Evolutionary conservation across 2,329 filamentous ascomycete species (phyloP), one percentile per base, ranked within the genome.

Genomic region (Phaeosphaeria sp.): DNA sequence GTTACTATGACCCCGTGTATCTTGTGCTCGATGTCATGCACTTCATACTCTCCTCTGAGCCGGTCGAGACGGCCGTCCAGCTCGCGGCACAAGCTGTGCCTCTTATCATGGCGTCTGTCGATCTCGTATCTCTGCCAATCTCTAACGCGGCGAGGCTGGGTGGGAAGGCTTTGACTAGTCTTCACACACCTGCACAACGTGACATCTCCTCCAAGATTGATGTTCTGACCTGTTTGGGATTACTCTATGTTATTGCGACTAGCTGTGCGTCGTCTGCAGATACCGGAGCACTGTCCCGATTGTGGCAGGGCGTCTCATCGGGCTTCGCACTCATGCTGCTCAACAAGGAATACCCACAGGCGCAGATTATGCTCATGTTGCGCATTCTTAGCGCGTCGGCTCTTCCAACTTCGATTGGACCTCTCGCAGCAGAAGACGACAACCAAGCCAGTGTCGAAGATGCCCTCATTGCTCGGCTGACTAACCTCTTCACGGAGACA

Each of bases 231-330:
- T 87, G 89, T 47, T 78, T 93, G n/a, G 83, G 84, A 1, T 77
- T 93, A 1, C 79, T 94, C n/a, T 83, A 90, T 53, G 79, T 86
- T 1, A 79, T 87, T 5, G 87, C 89, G 4, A 80, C 87, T 8
- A 87, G 84, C 30, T 90, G 89, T 62, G 79, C 82, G 6, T 65
- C 76, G 69, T 64, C 61, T 2, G 48, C 76, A 68, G 64, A 67
- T 5, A 61, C 79, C 24, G 77, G 81, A 18, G 74, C 76, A 2
- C 77, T 81, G 1, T 72, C 70, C 17, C 74, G 69, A 13, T 91
- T 93, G 67, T 95, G 91, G 91, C 84, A 81, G 58, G 77, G 82
- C 39, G 86, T 93, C 59, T 84, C 88, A 3, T 83, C 87, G 22
- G 86, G 90, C 45, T 88, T 90, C 61, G 84, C 90, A 9, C 77